Evolutionary conservation across 257 asterid genomes (phyloP).

Genomic region (Solanum lycopersicoides): DNA sequence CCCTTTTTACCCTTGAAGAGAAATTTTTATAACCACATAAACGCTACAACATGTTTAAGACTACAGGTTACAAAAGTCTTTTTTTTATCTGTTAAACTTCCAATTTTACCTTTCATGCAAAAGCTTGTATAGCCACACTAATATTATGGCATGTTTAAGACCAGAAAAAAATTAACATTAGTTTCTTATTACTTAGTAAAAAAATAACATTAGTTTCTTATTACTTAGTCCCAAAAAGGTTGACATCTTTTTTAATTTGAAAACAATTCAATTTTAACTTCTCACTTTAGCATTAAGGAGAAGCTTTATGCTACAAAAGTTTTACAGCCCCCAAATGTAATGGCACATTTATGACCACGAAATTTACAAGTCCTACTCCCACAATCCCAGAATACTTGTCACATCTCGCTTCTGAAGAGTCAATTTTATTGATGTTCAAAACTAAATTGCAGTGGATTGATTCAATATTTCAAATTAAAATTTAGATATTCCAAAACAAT

Average conservation of each 20-base stretch:
- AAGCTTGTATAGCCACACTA: background rate
- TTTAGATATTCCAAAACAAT: background rate
- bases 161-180: background rate
- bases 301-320: background rate
- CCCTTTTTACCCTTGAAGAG: background rate
- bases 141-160: background rate
- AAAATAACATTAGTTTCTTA: background rate
- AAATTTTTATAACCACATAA: background rate
- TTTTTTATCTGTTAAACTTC: background rate
- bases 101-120: background rate
- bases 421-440: background rate
- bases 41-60: background rate
- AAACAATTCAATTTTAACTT: background rate
- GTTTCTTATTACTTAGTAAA: background rate
- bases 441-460: background rate
- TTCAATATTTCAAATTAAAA: background rate
- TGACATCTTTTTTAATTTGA: background rate
- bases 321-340: background rate
- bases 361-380: background rate
- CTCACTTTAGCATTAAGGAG: background rate
- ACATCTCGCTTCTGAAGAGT: background rate
- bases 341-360: background rate
- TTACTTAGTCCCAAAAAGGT: background rate
- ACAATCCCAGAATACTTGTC: background rate
- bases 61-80: background rate